Percentiles rank a stretch among this genome's conserved stretches.
Evolutionary conservation across 805 yeast species (phyloP).

Genomic region (Candida koratica): DNA sequence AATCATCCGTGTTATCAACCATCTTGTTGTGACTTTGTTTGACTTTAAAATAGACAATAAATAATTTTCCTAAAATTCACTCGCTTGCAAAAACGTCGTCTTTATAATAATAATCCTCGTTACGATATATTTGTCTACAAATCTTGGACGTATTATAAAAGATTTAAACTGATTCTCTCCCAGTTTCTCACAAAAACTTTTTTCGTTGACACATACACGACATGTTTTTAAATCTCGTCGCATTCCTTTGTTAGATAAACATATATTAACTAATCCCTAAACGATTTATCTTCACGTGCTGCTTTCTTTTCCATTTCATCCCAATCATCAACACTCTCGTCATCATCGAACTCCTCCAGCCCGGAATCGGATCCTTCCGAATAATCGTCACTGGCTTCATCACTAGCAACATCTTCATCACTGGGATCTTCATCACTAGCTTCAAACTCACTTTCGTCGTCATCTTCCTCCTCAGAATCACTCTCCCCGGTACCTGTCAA

Average conservation of each 20-base stretch:
- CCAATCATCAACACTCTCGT: constrained; percentile 49
- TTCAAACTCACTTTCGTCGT: constrained; percentile 69
- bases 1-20: constrained; percentile 43
- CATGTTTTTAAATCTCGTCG: no score
- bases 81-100: no score
- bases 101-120: no score
- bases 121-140: no score
- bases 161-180: no score
- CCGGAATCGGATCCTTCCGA: constrained; percentile 38
- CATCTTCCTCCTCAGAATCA: constrained; percentile 63
- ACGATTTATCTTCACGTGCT: constrained; percentile 40
- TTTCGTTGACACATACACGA: constrained; percentile 7
- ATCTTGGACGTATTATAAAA: no score
- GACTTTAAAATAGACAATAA: no score
- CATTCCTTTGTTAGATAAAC: no score
- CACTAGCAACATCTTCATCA: constrained; percentile 59
- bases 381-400: constrained; percentile 37
- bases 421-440: constrained; percentile 57
- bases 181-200: constrained; percentile 6
- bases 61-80: no score
- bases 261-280: constrained; percentile 24
- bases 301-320: constrained; percentile 61
- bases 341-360: constrained; percentile 32
- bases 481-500: constrained; percentile 79
- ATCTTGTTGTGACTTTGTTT: no score